Evolutionary conservation across 2,329 filamentous ascomycete genomes (phyloP).

Genomic region (Venturia nashicola): DNA sequence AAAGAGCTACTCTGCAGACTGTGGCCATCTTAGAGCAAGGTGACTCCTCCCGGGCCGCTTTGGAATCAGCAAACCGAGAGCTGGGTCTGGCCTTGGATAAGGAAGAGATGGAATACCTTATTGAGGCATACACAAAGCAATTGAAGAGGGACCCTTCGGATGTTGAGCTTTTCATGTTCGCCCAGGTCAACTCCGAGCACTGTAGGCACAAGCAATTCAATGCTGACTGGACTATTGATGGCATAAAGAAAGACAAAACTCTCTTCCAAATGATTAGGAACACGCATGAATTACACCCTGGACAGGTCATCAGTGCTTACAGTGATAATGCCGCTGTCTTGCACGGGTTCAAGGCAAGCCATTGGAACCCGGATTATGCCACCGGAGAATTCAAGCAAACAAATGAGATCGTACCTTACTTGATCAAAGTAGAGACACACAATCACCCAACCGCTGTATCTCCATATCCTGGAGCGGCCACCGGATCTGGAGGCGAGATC

Average conservation of each 20-base stretch:
- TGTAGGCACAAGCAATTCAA: constrained; percentile 89
- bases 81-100: constrained; percentile 78
- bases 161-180: constrained; percentile 98
- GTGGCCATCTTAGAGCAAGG: constrained; percentile 60
- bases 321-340: constrained; percentile 96
- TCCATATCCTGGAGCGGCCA: constrained; percentile 84
- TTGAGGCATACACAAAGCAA: constrained; percentile 63
- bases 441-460: constrained; percentile 96
- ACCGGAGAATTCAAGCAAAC: constrained; percentile 81
- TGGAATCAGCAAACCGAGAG: constrained; percentile 72
- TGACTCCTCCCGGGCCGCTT: constrained; percentile 53
- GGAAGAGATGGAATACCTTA: constrained; percentile 85
- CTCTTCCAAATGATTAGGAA: constrained; percentile 96
- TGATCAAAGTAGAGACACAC: constrained; percentile 95
- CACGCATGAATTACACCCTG: constrained; percentile 67
- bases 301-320: constrained; percentile 87
- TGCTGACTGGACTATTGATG: constrained; percentile 90
- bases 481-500: constrained; percentile 90
- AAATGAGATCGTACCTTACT: constrained; percentile 74
- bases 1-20: constrained; percentile 54
- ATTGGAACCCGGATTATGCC: constrained; percentile 79
- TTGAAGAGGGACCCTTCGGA: constrained; percentile 62
- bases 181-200: constrained; percentile 97
- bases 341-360: constrained; percentile 56
- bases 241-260: constrained; percentile 62